Percentiles rank a stretch among this genome's conserved stretches.
Evolutionary conservation across 2,329 filamentous ascomycete species (phyloP).

Genomic region (Ustulina deusta): DNA sequence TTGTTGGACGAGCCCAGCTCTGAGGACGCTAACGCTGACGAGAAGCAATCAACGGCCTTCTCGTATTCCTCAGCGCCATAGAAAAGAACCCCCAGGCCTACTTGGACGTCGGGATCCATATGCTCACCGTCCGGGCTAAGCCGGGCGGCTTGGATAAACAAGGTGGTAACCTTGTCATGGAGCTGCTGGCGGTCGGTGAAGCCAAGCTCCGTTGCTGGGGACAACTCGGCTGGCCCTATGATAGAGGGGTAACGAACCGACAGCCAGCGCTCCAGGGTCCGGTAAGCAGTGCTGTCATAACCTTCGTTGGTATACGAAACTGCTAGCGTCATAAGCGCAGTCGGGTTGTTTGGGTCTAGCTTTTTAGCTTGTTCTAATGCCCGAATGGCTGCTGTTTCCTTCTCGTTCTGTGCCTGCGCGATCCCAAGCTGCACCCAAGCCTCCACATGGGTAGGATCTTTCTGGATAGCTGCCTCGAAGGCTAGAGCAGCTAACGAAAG

Average conservation of each 20-base stretch:
- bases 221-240: conserved; percentile 77
- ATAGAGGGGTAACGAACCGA: conserved; percentile 93
- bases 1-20: conserved; percentile 88
- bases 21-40: conserved; percentile 85
- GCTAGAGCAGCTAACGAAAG: conserved; percentile 92
- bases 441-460: conserved; percentile 86
- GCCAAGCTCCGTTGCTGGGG: conserved; percentile 83
- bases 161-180: conserved; percentile 88
- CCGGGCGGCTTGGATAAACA: conserved; percentile 93
- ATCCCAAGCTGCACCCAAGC: conserved; percentile 94
- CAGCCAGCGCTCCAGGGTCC: conserved; percentile 95
- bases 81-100: conserved; percentile 95
- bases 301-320: conserved; percentile 99
- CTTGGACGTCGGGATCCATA: conserved; percentile 99
- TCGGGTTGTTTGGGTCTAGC: conserved; percentile 85
- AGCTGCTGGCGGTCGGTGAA: conserved; percentile 93
- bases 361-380: conserved; percentile 92
- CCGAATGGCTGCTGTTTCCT: conserved; percentile 94
- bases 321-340: conserved; percentile 92
- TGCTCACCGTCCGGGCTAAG: conserved; percentile 91
- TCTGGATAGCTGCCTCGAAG: conserved; percentile 95
- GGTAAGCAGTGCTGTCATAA: conserved; percentile 96
- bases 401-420: conserved; percentile 97
- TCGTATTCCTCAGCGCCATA: conserved; percentile 98
- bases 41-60: conserved; percentile 99